Conservation (phyloP, 2,329 filamentous ascomycete genomes). For the Hypoxylon sp. region DNA sequence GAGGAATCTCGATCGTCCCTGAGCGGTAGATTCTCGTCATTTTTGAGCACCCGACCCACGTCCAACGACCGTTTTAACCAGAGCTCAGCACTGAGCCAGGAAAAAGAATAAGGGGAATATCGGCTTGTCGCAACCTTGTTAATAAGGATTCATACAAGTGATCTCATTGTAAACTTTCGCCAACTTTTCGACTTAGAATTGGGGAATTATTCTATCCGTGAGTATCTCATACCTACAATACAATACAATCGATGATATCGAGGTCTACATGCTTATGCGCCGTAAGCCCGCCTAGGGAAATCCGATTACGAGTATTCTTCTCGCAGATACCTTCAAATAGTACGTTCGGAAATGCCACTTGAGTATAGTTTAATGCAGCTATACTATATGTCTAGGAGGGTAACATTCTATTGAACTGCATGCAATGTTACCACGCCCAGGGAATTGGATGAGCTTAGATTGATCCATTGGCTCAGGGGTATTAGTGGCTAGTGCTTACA, state of each 20-base stretch:
- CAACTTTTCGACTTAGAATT: not conserved
- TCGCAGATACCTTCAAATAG: conserved; percentile 5
- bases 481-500: conserved; percentile 24
- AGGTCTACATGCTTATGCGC: conserved; percentile 1
- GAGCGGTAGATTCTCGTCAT: conserved; percentile 56
- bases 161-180: not conserved
- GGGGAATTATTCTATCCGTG: not conserved
- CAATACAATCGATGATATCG: conserved; percentile 4
- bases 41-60: not conserved
- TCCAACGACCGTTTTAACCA: not conserved
- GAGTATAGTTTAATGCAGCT: conserved; percentile 21
- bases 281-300: conserved; percentile 2
- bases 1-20: conserved; percentile 55
- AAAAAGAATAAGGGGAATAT: not conserved
- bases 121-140: not conserved
- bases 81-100: not conserved
- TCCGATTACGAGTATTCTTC: conserved; percentile 11
- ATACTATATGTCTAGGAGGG: conserved; percentile 5
- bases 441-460: conserved; percentile 20
- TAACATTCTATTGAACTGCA: conserved; percentile 11
- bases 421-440: conserved; percentile 31
- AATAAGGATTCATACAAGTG: not conserved
- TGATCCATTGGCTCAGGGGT: conserved; percentile 29
- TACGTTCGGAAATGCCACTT: conserved; percentile 9
- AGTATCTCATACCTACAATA: not conserved